Evolutionary conservation across 257 asterid genomes (phyloP).

Genomic region (Capsicum pubescens): DNA sequence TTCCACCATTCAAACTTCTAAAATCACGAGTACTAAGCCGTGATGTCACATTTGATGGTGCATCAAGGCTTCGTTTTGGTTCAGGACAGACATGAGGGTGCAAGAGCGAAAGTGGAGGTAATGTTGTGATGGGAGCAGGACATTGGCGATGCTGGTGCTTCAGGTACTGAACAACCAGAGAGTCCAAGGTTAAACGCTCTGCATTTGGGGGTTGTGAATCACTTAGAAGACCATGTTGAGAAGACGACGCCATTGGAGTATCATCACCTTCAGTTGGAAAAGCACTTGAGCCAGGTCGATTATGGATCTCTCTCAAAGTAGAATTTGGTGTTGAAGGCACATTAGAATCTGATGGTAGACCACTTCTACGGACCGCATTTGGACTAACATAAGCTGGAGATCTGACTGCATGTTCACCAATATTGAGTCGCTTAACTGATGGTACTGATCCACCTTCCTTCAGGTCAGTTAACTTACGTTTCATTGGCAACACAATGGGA

Average conservation of each 20-base stretch:
- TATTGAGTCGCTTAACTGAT: conserved; percentile 68
- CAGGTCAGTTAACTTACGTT: conserved; percentile 75
- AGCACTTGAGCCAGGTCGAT: conserved; percentile 45
- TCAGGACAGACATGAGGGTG: conserved; percentile 99
- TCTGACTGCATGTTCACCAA: conserved; percentile 63
- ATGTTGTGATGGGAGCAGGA: conserved; percentile 96
- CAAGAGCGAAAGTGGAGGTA: conserved; percentile 95
- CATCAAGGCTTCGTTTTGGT: conserved; percentile 87
- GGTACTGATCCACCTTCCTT: conserved; percentile 57
- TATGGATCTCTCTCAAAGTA: conserved; percentile 55
- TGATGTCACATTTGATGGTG: conserved; percentile 89
- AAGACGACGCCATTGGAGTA: conserved; percentile 46
- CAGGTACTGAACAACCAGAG: conserved; percentile 88
- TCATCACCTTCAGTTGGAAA: conserved; percentile 63
- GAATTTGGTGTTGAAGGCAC: conserved; percentile 45
- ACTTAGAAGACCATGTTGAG: conserved; percentile 57
- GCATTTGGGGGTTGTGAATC: conserved; percentile 67
- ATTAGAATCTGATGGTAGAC: conserved; percentile 63
- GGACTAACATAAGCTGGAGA: conserved; percentile 70
- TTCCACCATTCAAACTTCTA: conserved; percentile 74
- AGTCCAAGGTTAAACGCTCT: conserved; percentile 86
- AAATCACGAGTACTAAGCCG: conserved; percentile 91
- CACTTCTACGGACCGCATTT: conserved; percentile 51
- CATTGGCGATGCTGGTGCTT: conserved; percentile 99
- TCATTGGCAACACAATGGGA: conserved; percentile 84